Conservation (phyloP, 108 stramenopile species). For the Fragilaria radians region DNA sequence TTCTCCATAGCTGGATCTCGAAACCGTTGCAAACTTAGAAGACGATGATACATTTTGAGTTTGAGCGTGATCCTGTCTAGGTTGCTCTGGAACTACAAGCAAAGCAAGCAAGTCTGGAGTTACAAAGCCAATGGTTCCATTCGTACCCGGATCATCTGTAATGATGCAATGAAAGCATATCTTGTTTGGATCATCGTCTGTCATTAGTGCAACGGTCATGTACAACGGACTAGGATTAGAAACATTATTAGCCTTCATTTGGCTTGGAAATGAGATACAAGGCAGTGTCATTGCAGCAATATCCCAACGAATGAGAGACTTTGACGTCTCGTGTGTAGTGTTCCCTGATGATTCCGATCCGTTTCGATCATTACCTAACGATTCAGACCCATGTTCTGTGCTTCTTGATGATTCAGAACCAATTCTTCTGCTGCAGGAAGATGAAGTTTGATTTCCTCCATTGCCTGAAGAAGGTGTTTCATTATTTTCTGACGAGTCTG, state of each 20-base stretch:
- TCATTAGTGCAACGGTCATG: constrained; percentile 52
- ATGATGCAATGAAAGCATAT: constrained; percentile 75
- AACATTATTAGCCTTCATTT: constrained; percentile 3
- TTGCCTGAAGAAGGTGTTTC: constrained; percentile 18
- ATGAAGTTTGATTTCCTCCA: too few species aligned
- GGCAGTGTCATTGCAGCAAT: constrained; percentile 12
- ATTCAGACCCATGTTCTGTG: neutral
- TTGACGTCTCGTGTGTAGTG: too few species aligned
- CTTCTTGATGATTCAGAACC: constrained; percentile 13
- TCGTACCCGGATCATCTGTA: constrained; percentile 53
- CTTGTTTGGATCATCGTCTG: constrained; percentile 55
- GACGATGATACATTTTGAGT: too few species aligned
- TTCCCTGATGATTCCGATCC: too few species aligned
- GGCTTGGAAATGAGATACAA: constrained; percentile 15
- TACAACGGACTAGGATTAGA: too few species aligned
- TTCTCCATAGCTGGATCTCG: too few species aligned
- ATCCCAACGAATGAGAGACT: neutral
- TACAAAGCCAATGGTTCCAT: constrained; percentile 50
- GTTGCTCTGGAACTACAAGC: too few species aligned
- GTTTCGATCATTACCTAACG: constrained; percentile 16
- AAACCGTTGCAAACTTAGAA: too few species aligned
- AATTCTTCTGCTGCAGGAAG: too few species aligned
- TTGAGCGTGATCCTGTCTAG: too few species aligned
- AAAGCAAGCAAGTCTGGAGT: constrained; percentile 52
- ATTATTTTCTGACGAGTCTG: neutral